Evolutionary conservation across 345 rosid genomes (phyloP), one percentile per base, ranked within the genome.

Genomic region (Citrus cavaleriei): DNA sequence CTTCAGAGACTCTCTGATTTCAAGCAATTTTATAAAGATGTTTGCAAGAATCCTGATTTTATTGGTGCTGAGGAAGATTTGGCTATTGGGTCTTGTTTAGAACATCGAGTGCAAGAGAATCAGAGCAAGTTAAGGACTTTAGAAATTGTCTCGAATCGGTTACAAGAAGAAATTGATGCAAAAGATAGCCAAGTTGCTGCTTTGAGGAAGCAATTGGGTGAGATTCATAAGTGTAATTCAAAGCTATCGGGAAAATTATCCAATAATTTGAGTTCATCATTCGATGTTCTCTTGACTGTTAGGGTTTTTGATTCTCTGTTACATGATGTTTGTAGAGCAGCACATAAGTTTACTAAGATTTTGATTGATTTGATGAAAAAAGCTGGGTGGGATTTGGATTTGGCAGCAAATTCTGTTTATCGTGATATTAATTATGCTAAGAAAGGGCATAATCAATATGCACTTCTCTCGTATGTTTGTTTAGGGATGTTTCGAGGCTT

Each of bases 361-460:
- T 74, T 96, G 90, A 89, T 93, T 75, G 86, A 68, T 46, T 86
- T 94, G 91, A 96, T 94, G 98, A 88, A 76, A 67, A 91, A 86
- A 87, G 90, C 95, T 78, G 90, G 90, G 40, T 96, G 99, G 99
- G 93, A 96, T 90, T 88, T 96, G 91, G 86, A 90, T 84, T 85
- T 91, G 87, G 98, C 89, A 0, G 97, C 98, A 9, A 85, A 70
- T 54, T 94, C 87, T 38, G 88, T 93, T 82, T 90, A 91, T 86
- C 65, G 82, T 73, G 88, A 86, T 84, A 74, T 94, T 22, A 84
- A 75, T 24, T 94, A 87, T 83, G 88, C 79, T 57, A 88, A 88
- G 73, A 83, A 82, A 72, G 88, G 88, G 54, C 97, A 93, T 79
- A 86, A 81, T 70, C 83, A 87, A 40, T 96, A 87, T 80, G 94